phyloP scores from a whole-genome alignment of 1,284 basidiomycete genomes.

The Ustilago loliicola region DNA sequence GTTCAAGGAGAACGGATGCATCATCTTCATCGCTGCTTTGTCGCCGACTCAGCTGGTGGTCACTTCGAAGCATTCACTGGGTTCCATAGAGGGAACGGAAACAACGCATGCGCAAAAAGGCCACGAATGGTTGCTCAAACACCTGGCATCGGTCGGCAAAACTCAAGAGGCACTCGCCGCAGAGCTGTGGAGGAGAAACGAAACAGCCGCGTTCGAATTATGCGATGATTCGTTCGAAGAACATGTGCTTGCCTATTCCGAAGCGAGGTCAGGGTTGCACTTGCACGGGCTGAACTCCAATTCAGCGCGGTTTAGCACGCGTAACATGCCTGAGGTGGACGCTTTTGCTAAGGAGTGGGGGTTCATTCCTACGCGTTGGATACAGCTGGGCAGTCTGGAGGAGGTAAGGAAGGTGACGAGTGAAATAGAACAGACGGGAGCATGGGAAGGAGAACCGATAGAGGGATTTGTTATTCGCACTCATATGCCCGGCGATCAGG shows the following conservation, averaged over 20 bases:
- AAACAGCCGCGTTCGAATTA: conserved; percentile 85
- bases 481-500: conserved; percentile 51
- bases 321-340: conserved; percentile 75
- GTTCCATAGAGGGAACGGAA: conserved; percentile 39
- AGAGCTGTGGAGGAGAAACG: conserved; percentile 83
- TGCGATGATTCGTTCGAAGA: conserved; percentile 99
- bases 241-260: conserved; percentile 88
- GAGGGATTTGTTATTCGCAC: conserved; percentile 93
- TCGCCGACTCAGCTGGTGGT: conserved; percentile 82
- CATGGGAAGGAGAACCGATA: conserved; percentile 86
- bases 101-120: conserved; percentile 81
- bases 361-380: conserved; percentile 84
- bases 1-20: conserved; percentile 96
- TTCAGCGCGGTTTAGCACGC: conserved; percentile 80
- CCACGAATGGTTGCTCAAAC: conserved; percentile 83
- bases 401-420: conserved; percentile 83
- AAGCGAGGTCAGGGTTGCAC: conserved; percentile 88
- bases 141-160: conserved; percentile 78
- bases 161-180: conserved; percentile 82
- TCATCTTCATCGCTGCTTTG: conserved; percentile 93
- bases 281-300: conserved; percentile 86
- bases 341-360: conserved; percentile 89
- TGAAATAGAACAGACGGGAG: conserved; percentile 77
- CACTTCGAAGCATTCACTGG: conserved; percentile 83
- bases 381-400: conserved; percentile 76